Conservation (phyloP, 441 rosid genomes). For the Lepidium campestre region DNA sequence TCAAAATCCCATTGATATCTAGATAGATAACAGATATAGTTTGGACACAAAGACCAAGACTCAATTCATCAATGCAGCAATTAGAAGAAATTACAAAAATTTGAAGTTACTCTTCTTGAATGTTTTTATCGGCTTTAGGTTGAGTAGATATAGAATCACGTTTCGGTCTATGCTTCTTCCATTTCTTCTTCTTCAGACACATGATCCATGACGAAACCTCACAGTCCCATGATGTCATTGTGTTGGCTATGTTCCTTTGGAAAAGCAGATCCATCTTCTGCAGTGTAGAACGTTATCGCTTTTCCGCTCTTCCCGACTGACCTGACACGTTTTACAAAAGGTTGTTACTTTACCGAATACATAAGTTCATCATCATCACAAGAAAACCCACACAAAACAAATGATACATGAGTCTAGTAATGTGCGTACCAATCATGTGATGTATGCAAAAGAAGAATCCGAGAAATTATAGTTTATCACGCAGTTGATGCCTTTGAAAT, state of each 20-base stretch:
- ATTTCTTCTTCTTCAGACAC: constrained; percentile 59
- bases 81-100: background rate
- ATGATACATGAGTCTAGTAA: background rate
- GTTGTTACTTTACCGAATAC: constrained; percentile 1
- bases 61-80: background rate
- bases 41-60: background rate
- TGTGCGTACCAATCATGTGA: constrained; percentile 89
- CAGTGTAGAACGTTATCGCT: constrained; percentile 80
- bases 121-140: constrained; percentile 38
- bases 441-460: constrained; percentile 81
- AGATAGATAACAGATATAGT: background rate
- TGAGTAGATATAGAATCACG: constrained; percentile 68
- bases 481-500: constrained; percentile 90
- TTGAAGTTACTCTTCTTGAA: constrained; percentile 7
- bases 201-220: constrained; percentile 85
- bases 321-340: constrained; percentile 37
- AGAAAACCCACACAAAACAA: background rate
- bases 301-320: constrained; percentile 92
- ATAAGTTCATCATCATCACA: background rate
- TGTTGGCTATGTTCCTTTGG: constrained; percentile 77
- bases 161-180: constrained; percentile 77
- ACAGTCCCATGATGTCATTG: constrained; percentile 73
- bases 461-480: constrained; percentile 94
- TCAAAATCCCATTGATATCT: background rate
- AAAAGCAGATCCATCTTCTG: constrained; percentile 69